phyloP scores from a whole-genome alignment of 2,329 filamentous ascomycete genomes.

The Ustilaginoidea virens region DNA sequence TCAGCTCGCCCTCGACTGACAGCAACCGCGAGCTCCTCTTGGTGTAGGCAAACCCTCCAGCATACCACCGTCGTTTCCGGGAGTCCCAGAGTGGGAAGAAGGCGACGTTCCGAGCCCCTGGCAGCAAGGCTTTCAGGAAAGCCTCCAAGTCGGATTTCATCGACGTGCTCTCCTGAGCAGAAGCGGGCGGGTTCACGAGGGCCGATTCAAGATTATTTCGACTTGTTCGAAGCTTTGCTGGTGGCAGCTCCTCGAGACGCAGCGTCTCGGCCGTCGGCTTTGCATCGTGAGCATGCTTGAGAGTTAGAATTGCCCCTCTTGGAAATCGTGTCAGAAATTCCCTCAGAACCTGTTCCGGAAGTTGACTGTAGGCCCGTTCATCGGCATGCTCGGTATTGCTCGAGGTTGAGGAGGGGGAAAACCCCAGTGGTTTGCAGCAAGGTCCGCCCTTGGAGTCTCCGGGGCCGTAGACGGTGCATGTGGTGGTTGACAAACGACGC shows the following conservation, averaged over 20 bases:
- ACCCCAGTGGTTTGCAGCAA: constrained; percentile 20
- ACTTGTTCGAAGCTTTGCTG: no score
- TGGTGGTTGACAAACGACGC: neutral
- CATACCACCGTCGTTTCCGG: constrained; percentile 29
- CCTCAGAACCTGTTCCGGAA: constrained; percentile 2
- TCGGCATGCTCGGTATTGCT: constrained; percentile 16
- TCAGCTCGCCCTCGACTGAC: constrained; percentile 30
- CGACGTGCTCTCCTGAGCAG: no score
- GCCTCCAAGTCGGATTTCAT: no score
- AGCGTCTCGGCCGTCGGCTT: neutral
- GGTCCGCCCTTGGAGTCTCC: constrained; percentile 1
- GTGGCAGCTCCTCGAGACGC: no score
- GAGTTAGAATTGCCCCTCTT: constrained; percentile 2
- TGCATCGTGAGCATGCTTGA: neutral
- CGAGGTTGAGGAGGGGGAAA: constrained; percentile 19
- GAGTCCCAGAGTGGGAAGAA: constrained; percentile 34
- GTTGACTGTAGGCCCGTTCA: constrained; percentile 2
- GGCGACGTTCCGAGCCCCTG: constrained; percentile 27
- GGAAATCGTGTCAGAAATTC: constrained; percentile 2
- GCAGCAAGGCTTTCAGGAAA: constrained; percentile 20
- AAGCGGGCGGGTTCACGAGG: no score
- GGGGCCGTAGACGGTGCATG: constrained; percentile 2
- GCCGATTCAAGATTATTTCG: no score
- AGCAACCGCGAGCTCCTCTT: constrained; percentile 26
- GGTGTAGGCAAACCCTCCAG: constrained; percentile 34